A percentile compares a stretch with the other conserved stretches of the same genome.
These are phyloP conservation scores for Suillus americanus DNA, from an alignment of 768 basidiomycete genomes.

Conservation along the genomic window DNA sequence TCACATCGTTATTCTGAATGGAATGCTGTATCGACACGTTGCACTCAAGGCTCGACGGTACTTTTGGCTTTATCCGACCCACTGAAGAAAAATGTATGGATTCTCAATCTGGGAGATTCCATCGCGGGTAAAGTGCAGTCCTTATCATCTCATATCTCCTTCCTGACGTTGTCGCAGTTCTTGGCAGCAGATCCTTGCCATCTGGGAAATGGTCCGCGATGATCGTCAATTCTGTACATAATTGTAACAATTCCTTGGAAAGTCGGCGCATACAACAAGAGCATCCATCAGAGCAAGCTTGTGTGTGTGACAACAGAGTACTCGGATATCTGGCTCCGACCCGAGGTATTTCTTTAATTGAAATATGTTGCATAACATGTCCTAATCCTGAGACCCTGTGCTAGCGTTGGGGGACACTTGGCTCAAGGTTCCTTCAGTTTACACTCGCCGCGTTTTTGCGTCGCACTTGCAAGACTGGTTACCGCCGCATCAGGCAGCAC, in stretches of 20 bases:
- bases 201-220: conserved; percentile 21
- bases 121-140: conserved; percentile 27
- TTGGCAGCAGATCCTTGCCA: conserved; percentile 17
- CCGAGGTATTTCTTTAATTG: conserved; percentile 27
- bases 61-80: conserved; percentile 33
- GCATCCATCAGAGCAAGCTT: conserved; percentile 30
- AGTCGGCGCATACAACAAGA: conserved; percentile 27
- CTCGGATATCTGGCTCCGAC: conserved; percentile 40
- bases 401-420: conserved; percentile 29
- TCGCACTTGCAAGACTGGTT: conserved; percentile 26
- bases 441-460: conserved; percentile 32
- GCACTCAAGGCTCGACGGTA: conserved; percentile 34
- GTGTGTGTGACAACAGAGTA: conserved; percentile 32
- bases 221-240: conserved; percentile 29
- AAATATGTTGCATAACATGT: neutral
- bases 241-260: conserved; percentile 29
- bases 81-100: conserved; percentile 28
- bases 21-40: conserved; percentile 32
- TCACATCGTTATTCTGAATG: conserved; percentile 36
- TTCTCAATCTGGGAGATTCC: conserved; percentile 36
- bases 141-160: neutral
- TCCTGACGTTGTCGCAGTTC: conserved; percentile 18
- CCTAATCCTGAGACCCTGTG: conserved; percentile 16
- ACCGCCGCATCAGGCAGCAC: conserved; percentile 13
- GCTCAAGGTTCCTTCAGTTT: conserved; percentile 34